Base-by-base conservation (phyloP, 768 basidiomycete species). In the Mycena galopus region DNA sequence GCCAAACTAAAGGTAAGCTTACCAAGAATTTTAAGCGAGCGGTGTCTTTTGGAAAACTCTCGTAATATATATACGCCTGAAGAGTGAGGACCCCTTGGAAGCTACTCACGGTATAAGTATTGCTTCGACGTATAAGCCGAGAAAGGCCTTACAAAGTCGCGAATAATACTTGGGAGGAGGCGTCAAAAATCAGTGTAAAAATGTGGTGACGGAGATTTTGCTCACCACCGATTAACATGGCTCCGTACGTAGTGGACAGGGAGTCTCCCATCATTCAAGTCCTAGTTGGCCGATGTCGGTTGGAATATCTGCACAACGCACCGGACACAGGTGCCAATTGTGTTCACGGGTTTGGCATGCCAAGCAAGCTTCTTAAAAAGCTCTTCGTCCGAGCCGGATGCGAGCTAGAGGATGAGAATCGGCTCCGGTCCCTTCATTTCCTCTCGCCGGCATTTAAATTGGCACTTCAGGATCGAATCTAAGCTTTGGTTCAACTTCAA, bases 211-310 rank as follows among this genome's bases (percentile, higher is more conserved):
- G 29, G 27, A 39, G 12, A 23, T 23, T 73, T 42, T n/a, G n/a
- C n/a, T n/a, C 32, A 77, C 77, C 63, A 55, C 77, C 77, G n/a
- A 76, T 71, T 21, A 78, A 65, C 67, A 78, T 64, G 4, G 76
- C 78, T 21, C 78, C 78, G 57, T 75, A 78, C 0, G 78, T 78
- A 33, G 27, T 30, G 60, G 11, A 27, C 29, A 62, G 19, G 21
- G 60, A 10, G n/a, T 62, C 27, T 33, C 11, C 33, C 62, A 44
- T 64, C 14, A 25, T 59, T 39, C n/a, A n/a, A n/a, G n/a, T n/a
- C n/a, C n/a, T n/a, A n/a, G n/a, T n/a, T n/a, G n/a, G n/a, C n/a
- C n/a, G n/a, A n/a, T n/a, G n/a, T n/a, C n/a, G n/a, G n/a, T n/a
- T n/a, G n/a, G n/a, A n/a, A n/a, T n/a, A n/a, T n/a, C n/a, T n/a